A percentile compares a stretch with the other conserved stretches of the same genome.
phyloP scores from a whole-genome alignment of 73 alveolate genomes.

The Paraurostyla sp. region DNA sequence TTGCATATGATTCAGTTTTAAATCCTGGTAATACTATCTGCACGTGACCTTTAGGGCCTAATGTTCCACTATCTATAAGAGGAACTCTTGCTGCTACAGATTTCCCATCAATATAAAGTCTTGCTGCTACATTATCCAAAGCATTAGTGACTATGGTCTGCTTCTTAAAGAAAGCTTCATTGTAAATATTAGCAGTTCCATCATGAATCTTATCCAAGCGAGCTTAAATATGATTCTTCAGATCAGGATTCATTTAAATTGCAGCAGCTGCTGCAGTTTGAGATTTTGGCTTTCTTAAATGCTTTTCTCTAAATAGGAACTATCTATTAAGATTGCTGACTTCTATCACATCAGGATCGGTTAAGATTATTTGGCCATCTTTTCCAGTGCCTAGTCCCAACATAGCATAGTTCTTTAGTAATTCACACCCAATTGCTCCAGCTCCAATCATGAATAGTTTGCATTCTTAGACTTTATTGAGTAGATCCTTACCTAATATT shows the following conservation, averaged over 20 bases:
- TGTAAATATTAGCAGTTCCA: constrained; percentile 87
- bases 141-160: constrained; percentile 93
- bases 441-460: constrained; percentile 94
- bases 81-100: constrained; percentile 89
- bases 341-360: constrained; percentile 97
- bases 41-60: constrained; percentile 98
- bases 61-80: constrained; percentile 94
- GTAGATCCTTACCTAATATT: constrained; percentile 77
- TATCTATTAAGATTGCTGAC: constrained; percentile 92
- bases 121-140: constrained; percentile 94
- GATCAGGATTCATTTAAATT: constrained; percentile 89
- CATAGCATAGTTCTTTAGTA: constrained; percentile 95
- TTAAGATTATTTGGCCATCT: constrained; percentile 83
- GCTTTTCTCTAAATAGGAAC: constrained; percentile 96
- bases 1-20: constrained; percentile 92
- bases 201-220: constrained; percentile 94
- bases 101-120: constrained; percentile 93
- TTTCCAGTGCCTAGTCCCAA: constrained; percentile 86
- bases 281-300: constrained; percentile 90
- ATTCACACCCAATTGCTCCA: constrained; percentile 97
- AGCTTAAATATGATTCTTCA: constrained; percentile 85
- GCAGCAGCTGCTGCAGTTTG: constrained; percentile 98
- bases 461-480: constrained; percentile 74
- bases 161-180: constrained; percentile 82
- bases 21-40: constrained; percentile 88